Base-by-base conservation (phyloP, 2,329 filamentous ascomycete genomes). In the Elsinoe perseae region DNA sequence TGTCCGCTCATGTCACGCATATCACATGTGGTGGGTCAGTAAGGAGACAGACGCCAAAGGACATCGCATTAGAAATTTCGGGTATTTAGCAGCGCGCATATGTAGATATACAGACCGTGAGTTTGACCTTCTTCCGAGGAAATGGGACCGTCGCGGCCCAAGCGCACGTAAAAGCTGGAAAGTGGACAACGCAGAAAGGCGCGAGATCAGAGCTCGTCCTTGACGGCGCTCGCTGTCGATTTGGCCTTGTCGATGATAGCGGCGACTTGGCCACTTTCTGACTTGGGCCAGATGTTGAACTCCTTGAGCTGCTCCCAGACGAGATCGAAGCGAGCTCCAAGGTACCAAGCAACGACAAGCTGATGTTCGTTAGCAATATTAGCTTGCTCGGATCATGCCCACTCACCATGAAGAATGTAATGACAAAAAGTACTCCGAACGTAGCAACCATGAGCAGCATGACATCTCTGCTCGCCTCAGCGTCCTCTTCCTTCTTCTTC, bases 261-360 rank as follows among this genome's bases (percentile, higher is more conserved):
- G 28, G 57, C 59, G 40, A 54, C 62, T 46, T 50, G 63, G 40
- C 55, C 62, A 60, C 38, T 56, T 54, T 52, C 57, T 42, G 56
- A 63, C 52, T 71, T 71, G 8, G 69, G 73, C 58, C 64, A 69
- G 58, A 77, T 73, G 59, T 73, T 78, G 59, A 75, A 77, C 12
- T 72, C 69, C 57, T 62, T 77, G 61, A 87, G 63, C 63, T 84
- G 76, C 46, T 76, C 65, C 63, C 80, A 77, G 7, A 84, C 80
- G 59, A 86, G 74, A 69, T 95, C 89, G 70, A 95, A 93, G 57
- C 86, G 81, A 27, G 90, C 90, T 57, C 92, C 91, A 61, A 91
- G 78, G 52, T 86, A 73, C 80, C 83, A 95, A 8, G 92, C 92
- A 36, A 80, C 73, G 55, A 83, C 83, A 62, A 95, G 73, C 91